phyloP scores from a whole-genome alignment of 148 eudicot species.

The Rhododendron molle region DNA sequence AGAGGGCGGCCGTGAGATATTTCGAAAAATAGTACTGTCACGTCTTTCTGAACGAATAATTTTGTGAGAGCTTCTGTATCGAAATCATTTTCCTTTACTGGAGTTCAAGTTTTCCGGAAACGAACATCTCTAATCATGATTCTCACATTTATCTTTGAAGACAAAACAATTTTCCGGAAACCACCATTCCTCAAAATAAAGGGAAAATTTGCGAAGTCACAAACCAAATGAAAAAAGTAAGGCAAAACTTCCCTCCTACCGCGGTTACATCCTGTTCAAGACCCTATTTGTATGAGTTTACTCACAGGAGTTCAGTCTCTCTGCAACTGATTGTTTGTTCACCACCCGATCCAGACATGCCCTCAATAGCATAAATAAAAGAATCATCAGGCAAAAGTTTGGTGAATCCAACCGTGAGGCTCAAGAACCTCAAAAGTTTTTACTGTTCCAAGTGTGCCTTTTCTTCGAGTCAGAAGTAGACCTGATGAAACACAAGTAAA shows the following conservation, averaged over 20 bases:
- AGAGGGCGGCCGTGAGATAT: background rate
- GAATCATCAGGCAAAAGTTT: background rate
- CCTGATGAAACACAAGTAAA: background rate
- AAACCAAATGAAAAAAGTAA: background rate
- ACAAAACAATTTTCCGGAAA: background rate
- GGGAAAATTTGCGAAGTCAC: background rate
- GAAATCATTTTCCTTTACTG: background rate
- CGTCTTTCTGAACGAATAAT: background rate
- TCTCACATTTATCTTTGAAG: background rate
- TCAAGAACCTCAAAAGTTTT: background rate
- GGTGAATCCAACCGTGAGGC: background rate
- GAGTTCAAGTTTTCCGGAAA: background rate
- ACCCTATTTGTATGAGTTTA: background rate
- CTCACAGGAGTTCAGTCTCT: background rate
- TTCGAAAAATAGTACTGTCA: background rate
- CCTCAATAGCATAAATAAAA: background rate
- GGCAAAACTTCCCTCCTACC: background rate
- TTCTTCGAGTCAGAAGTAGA: background rate
- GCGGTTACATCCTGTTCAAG: background rate
- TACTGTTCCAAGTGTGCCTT: background rate
- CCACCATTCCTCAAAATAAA: background rate
- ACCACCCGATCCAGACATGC: background rate
- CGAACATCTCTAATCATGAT: background rate
- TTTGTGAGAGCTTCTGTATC: background rate
- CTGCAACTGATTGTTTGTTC: background rate